Evolutionary conservation across 1,284 basidiomycete species (phyloP).

Genomic region (Rhodotorula sp.): DNA sequence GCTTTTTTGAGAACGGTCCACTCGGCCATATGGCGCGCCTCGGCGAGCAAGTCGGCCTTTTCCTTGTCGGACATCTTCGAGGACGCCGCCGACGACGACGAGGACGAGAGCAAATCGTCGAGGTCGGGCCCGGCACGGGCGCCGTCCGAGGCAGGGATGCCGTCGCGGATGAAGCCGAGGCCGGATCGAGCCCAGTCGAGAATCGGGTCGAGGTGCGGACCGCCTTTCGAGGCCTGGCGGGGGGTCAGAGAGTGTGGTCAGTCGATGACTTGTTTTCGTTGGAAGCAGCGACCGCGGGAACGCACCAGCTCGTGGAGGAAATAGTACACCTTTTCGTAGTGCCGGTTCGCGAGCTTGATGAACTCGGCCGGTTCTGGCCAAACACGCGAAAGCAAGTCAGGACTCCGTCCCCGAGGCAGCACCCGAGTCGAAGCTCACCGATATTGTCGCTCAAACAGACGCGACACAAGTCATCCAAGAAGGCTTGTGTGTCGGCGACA

Average conservation of each 20-base stretch:
- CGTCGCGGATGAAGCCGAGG: constrained; percentile 29
- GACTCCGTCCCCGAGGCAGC: no score
- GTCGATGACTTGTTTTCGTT: background rate
- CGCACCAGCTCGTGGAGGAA: constrained; percentile 36
- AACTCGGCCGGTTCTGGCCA: constrained; percentile 30
- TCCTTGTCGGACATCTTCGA: background rate
- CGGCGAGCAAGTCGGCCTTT: constrained; percentile 8
- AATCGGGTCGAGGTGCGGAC: constrained; percentile 28
- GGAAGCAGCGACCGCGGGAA: background rate
- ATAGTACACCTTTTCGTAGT: constrained; percentile 35
- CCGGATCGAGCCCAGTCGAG: constrained; percentile 30
- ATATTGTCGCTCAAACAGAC: constrained; percentile 17
- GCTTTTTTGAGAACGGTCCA: constrained; percentile 29
- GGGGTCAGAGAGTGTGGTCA: no score
- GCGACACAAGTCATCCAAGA: constrained; percentile 35
- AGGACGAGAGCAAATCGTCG: constrained; percentile 8
- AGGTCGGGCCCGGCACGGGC: constrained; percentile 13
- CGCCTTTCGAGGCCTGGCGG: constrained; percentile 10
- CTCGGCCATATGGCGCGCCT: constrained; percentile 19
- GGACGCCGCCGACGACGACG: no score
- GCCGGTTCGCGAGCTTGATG: constrained; percentile 30
- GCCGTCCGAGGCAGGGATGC: constrained; percentile 10
- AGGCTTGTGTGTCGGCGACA: constrained; percentile 37
- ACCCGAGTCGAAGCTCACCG: constrained; percentile 1
- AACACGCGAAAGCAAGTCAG: background rate